phyloP scores from a whole-genome alignment of 2,329 filamentous ascomycete genomes.

The Cercospora nicotianae region DNA sequence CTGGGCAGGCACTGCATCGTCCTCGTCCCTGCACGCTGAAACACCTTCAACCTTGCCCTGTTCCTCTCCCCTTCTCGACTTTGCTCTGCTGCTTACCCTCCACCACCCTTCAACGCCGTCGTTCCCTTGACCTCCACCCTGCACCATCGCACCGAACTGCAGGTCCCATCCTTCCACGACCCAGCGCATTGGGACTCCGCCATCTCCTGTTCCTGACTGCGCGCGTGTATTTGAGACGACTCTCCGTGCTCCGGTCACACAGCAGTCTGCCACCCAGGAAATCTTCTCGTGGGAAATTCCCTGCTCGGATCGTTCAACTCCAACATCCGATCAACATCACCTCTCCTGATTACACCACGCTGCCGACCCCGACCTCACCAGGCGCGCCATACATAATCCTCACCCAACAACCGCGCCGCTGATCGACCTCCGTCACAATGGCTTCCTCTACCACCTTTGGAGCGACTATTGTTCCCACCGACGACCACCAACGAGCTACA shows the following conservation, averaged over 20 bases:
- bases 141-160: not conserved
- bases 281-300: conserved; percentile 1
- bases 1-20: not conserved
- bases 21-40: not conserved
- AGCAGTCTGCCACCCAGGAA: not conserved
- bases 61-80: conserved; percentile 1
- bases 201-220: not conserved
- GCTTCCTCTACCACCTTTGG: conserved; percentile 43
- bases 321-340: conserved; percentile 11
- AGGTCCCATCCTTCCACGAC: not conserved
- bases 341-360: not conserved
- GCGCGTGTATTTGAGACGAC: not conserved
- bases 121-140: not conserved
- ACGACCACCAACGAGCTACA: conserved; percentile 24
- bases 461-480: conserved; percentile 41
- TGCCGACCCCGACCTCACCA: not conserved
- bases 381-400: not conserved
- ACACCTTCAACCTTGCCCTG: conserved; percentile 1
- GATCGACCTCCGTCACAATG: conserved; percentile 13
- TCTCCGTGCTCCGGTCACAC: not conserved
- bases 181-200: not conserved
- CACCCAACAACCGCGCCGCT: not conserved
- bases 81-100: not conserved
- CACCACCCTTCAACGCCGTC: not conserved
- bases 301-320: conserved; percentile 9